These are phyloP conservation scores for Cladosporium sp. DNA, from an alignment of 2,329 filamentous ascomycete species.

Conservation along the genomic window DNA sequence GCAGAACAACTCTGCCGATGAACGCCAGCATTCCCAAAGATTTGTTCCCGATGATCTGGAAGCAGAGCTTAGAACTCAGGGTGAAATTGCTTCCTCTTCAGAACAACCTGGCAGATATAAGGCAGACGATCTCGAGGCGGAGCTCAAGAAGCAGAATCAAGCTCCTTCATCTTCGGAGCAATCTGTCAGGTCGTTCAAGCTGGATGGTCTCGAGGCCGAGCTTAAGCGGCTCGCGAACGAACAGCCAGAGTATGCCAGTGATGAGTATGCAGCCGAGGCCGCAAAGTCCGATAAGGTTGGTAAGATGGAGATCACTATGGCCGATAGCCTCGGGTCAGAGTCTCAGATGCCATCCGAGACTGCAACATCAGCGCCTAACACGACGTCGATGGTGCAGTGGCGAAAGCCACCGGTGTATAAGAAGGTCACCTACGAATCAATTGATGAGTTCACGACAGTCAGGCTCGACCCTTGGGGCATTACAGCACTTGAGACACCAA, in stretches of 20 bases:
- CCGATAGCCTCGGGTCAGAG: not conserved
- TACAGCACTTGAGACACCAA: slow-evolving; percentile 42
- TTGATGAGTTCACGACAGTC: slow-evolving; percentile 55
- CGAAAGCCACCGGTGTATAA: slow-evolving; percentile 51
- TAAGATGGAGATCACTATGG: slow-evolving; percentile 8
- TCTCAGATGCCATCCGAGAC: not conserved
- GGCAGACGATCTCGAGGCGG: not conserved
- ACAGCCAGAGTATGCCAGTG: slow-evolving; percentile 2
- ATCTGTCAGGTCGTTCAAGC: not conserved
- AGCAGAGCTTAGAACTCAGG: not conserved
- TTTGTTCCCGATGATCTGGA: not conserved
- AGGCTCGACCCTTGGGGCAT: slow-evolving; percentile 54
- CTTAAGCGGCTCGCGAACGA: not conserved
- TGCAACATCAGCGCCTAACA: not conserved
- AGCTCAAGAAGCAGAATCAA: not conserved
- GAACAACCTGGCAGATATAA: not conserved
- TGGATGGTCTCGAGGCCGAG: slow-evolving; percentile 2
- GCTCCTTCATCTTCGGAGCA: not conserved
- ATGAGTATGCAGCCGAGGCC: slow-evolving; percentile 8
- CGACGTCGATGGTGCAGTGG: slow-evolving; percentile 20
- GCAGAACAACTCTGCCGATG: not conserved
- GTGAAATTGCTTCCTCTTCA: not conserved
- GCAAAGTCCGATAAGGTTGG: slow-evolving; percentile 4
- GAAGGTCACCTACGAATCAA: slow-evolving; percentile 62
- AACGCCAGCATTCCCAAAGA: not conserved